Percentiles rank a stretch among this genome's conserved stretches.
These are phyloP conservation scores for Microcos paniculata DNA, from an alignment of 345 rosid species.

Conservation along the genomic window DNA sequence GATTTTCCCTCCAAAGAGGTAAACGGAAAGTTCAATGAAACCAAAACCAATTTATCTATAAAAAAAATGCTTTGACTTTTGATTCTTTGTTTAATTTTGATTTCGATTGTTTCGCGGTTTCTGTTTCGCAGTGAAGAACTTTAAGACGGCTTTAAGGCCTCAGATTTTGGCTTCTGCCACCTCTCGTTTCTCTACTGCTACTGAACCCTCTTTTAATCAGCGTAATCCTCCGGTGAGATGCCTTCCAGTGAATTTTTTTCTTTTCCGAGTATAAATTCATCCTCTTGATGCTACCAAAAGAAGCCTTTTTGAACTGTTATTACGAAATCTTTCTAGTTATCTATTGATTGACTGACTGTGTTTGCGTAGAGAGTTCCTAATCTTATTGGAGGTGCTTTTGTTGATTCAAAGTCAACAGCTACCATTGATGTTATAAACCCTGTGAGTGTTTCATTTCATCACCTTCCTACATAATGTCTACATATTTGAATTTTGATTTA, in stretches of 20 bases:
- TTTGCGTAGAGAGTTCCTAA: slow-evolving; percentile 74
- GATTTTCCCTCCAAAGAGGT: slow-evolving; percentile 17
- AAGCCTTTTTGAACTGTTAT: neutral
- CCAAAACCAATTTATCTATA: neutral
- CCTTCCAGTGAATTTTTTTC: neutral
- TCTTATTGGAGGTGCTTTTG: slow-evolving; percentile 82
- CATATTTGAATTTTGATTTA: neutral
- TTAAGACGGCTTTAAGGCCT: slow-evolving; percentile 41
- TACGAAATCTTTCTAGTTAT: neutral
- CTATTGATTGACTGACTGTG: neutral
- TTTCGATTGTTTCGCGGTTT: neutral
- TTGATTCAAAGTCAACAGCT: slow-evolving; percentile 63
- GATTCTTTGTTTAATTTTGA: neutral
- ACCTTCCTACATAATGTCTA: neutral
- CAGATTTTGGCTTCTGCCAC: slow-evolving; percentile 34
- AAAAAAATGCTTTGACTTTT: neutral
- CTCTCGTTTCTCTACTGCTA: slow-evolving; percentile 51
- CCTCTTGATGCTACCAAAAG: neutral
- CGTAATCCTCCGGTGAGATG: slow-evolving; percentile 48
- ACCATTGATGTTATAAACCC: slow-evolving; percentile 82
- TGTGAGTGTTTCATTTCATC: slow-evolving; percentile 43
- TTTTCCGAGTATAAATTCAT: neutral
- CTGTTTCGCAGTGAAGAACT: slow-evolving; percentile 16
- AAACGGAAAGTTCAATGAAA: neutral
- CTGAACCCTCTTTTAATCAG: slow-evolving; percentile 46